Base-by-base conservation (phyloP, 1,139 yeast species). In the Sugiyamaella novakii region DNA sequence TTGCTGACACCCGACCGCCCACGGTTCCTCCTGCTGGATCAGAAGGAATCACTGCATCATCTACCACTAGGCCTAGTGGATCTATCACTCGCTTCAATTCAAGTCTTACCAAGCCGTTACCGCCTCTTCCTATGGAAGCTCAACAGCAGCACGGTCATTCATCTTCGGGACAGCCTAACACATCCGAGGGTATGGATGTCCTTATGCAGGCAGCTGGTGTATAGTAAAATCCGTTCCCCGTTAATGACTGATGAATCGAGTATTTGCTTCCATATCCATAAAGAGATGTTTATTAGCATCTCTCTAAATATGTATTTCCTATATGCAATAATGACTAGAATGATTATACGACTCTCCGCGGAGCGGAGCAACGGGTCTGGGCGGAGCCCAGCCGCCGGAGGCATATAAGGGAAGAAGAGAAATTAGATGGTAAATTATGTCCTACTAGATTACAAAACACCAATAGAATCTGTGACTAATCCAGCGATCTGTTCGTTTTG, bases 401-500 rank as follows among this genome's bases (percentile, higher is more conserved):
- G 36, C 18, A 21, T n/a, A 5, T n/a, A n/a, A 10, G 36, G 11
- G 29, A 17, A 4, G 6, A 12, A 19, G 22, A 7, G 22, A 5
- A 19, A 14, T n/a, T 28, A 21, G 24, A 31, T 22, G n/a, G 30
- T 18, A 17, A 12, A 25, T 31, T 41, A 28, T 30, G 24, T 30
- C 35, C 34, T 34, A 30, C 19, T n/a, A 41, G 8, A 31, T 36
- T 51, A 55, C 43, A 59, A 46, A 39, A 52, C 53, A 14, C 58
- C 64, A 27, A 63, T 53, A 19, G 64, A 54, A 14, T 60, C 69
- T n/a, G 63, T 64, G 15, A 69, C 61, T 42, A 66, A 45, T 37
- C 58, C 61, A 5, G 70, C 62, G 24, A 66, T 55, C 22, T 54
- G 59, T 43, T 60, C 67, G 48, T 75, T 76, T 56, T 85, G 92